Base-by-base conservation (phyloP, 225 moss, liverwort and hornwort species). In the Sphagnum contortum region DNA sequence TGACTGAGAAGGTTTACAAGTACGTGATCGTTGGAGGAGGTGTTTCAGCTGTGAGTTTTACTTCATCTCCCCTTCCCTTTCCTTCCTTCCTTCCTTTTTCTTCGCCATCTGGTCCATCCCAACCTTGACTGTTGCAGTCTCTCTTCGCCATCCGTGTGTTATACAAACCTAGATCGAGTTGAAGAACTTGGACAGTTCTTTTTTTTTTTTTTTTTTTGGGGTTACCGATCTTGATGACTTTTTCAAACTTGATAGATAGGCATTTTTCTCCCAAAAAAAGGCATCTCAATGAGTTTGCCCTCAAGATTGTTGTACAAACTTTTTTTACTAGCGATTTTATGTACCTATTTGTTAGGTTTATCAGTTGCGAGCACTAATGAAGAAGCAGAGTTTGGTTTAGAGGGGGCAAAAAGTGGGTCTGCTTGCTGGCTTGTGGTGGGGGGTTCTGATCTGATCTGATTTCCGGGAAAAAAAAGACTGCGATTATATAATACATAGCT, bases 11-110 rank as follows among this genome's bases (percentile, higher is more conserved):
- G 9, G 50, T 57, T 69, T 62, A 74, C 44, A 77, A 83, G 48
- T 83, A 83, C 57, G 68, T 83, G 46, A 55, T 83, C 52, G 74
- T 83, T 7, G 83, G 83, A 57, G 83, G 83, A 9, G 83, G 83
- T 63, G 83, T 83, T 48, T 62, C 83, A 70, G 83, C 79, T 69
- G 83, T 83, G 68, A 77, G 74, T 57, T 4, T 46, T 61, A 11
- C 45, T 4, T 8, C 7, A 0, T 12, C 47, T 8, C 7, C 5
- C 44, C 44, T 5, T 4, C 45, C 7, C 0, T 12, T 61, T 8
- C 7, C 5, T 61, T 9, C 44, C 2, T 61, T 4, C 45, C 10
- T 8, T 3, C 4, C 3, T 13, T 6, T 44, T 3, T 59, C 12
- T 13, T n/a, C 44, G 4, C 14, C 3, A 44, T 13, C 44, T n/a